Evolutionary conservation across 768 basidiomycete species (phyloP).

Genomic region (Tricholoma furcatifolium): DNA sequence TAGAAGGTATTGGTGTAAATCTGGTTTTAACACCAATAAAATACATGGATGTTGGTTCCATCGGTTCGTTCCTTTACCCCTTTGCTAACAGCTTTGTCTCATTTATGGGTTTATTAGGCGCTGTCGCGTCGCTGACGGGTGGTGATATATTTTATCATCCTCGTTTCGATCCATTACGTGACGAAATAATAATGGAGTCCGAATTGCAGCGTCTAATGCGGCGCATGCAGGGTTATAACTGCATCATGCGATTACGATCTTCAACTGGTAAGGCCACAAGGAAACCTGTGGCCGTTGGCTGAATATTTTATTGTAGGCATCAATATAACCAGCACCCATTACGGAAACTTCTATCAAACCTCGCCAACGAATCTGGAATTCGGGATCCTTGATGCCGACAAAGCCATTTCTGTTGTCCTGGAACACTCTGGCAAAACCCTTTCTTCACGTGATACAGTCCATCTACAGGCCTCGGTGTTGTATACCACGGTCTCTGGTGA

Average conservation of each 20-base stretch:
- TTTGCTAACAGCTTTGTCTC: not conserved
- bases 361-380: constrained; percentile 74
- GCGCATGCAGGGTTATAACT: constrained; percentile 77
- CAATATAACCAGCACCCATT: constrained; percentile 54
- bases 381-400: constrained; percentile 79
- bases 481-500: constrained; percentile 80
- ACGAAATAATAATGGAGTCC: constrained; percentile 64
- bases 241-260: constrained; percentile 76
- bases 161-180: constrained; percentile 72
- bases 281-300: constrained; percentile 1
- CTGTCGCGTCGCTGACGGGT: constrained; percentile 72
- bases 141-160: constrained; percentile 94
- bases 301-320: constrained; percentile 42
- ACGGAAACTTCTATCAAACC: constrained; percentile 71
- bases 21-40: constrained; percentile 81
- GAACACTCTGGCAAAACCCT: constrained; percentile 65
- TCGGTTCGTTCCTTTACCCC: constrained; percentile 47
- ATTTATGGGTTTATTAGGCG: constrained; percentile 39
- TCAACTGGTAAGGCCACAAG: constrained; percentile 63
- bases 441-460: constrained; percentile 69
- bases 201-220: constrained; percentile 70
- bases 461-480: constrained; percentile 83
- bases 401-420: constrained; percentile 72
- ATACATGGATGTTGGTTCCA: constrained; percentile 83
- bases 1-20: constrained; percentile 87